Percentiles rank a stretch among this genome's conserved stretches.
These are phyloP conservation scores for Dendryphion nanum DNA, from an alignment of 2,329 filamentous ascomycete genomes.

Conservation along the genomic window DNA sequence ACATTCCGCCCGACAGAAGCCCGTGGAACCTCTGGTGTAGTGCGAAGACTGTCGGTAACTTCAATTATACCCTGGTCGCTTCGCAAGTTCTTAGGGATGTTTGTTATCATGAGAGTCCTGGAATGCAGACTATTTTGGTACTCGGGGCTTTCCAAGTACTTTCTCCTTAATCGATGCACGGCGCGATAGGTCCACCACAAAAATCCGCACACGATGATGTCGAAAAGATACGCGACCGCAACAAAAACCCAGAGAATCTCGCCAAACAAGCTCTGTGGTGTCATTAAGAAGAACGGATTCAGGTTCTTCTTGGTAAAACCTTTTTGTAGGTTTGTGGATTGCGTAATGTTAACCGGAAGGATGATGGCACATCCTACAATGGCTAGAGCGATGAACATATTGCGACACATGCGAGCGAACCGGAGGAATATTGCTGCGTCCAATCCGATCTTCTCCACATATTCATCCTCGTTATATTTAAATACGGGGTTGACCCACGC, in stretches of 20 bases:
- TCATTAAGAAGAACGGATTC: constrained; percentile 27
- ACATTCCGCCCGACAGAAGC: constrained; percentile 88
- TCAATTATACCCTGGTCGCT: constrained; percentile 85
- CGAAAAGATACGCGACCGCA: constrained; percentile 62
- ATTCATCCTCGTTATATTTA: constrained; percentile 70
- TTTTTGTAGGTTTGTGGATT: constrained; percentile 22
- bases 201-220: constrained; percentile 73
- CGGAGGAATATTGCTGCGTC: constrained; percentile 90
- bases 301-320: constrained; percentile 10
- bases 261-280: constrained; percentile 49
- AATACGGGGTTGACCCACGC: constrained; percentile 82
- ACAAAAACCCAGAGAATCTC: constrained; percentile 60
- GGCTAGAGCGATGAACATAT: constrained; percentile 75
- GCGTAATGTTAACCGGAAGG: constrained; percentile 72
- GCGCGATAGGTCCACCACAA: constrained; percentile 88
- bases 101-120: constrained; percentile 66
- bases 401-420: constrained; percentile 86
- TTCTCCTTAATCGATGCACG: constrained; percentile 67
- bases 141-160: constrained; percentile 81
- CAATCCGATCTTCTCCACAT: constrained; percentile 82
- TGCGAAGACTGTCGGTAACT: constrained; percentile 77
- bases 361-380: constrained; percentile 74
- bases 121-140: constrained; percentile 88
- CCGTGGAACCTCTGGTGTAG: constrained; percentile 73
- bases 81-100: constrained; percentile 73